These are phyloP conservation scores for Lichtheimia ramosa DNA, from an alignment of 371 early-diverging fungal genomes.

Conservation along the genomic window DNA sequence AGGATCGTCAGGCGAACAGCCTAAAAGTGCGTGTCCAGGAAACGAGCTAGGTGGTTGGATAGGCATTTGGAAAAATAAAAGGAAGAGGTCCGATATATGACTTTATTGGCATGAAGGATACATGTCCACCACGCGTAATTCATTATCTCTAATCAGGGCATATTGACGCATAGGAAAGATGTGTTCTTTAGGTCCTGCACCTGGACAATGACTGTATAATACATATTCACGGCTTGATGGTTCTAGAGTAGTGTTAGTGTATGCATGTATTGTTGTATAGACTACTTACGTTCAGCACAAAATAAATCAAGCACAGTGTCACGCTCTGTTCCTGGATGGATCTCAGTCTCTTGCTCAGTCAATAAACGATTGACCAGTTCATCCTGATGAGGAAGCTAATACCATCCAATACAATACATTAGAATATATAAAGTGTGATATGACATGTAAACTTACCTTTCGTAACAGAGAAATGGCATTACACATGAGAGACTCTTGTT, in stretches of 20 bases:
- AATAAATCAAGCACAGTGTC: conserved; percentile 64
- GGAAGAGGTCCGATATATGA: too few species aligned
- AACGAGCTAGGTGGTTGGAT: conserved; percentile 6
- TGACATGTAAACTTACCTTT: conserved; percentile 42
- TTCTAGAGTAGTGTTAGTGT: conserved; percentile 5
- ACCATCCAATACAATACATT: neutral
- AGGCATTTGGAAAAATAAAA: conserved; percentile 2
- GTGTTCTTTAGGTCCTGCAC: conserved; percentile 14
- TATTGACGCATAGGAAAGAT: conserved; percentile 35
- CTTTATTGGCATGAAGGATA: conserved; percentile 25
- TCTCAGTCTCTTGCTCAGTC: conserved; percentile 34
- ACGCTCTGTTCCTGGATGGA: conserved; percentile 61
- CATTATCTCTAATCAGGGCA: conserved; percentile 37
- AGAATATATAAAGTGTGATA: conserved; percentile 6
- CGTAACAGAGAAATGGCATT: conserved; percentile 64
- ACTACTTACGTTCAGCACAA: conserved; percentile 49
- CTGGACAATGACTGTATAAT: conserved; percentile 32
- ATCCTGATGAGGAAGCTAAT: conserved; percentile 72
- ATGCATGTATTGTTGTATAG: neutral
- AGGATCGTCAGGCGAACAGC: neutral
- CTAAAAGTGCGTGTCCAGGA: conserved; percentile 3
- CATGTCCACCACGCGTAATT: conserved; percentile 39
- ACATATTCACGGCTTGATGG: conserved; percentile 55
- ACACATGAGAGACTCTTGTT: conserved; percentile 61
- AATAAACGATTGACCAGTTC: conserved; percentile 64